Conservation (phyloP, 2,329 filamentous ascomycete species). For the Biscogniauxia sp. region DNA sequence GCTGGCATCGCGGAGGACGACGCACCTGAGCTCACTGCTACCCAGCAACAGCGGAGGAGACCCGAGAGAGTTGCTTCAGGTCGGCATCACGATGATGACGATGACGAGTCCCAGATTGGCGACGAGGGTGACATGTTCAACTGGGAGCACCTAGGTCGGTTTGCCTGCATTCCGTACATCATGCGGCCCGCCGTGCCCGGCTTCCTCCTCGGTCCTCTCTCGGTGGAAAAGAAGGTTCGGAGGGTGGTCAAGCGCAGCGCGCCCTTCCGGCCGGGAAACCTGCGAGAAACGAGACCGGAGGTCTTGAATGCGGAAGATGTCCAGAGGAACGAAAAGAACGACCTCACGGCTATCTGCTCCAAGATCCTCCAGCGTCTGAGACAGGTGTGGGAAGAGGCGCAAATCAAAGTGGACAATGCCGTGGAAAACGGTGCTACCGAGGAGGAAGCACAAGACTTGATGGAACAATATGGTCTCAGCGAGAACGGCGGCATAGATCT, state of each 20-base stretch:
- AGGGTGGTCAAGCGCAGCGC: slow-evolving; percentile 69
- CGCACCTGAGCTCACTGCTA: slow-evolving; percentile 49
- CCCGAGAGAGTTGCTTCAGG: slow-evolving; percentile 29
- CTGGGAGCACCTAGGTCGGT: slow-evolving; percentile 80
- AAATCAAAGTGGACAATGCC: slow-evolving; percentile 43
- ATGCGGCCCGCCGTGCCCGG: slow-evolving; percentile 73
- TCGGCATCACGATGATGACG: slow-evolving; percentile 46
- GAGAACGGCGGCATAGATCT: slow-evolving; percentile 71
- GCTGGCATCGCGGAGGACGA: slow-evolving; percentile 52
- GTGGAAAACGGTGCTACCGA: slow-evolving; percentile 44
- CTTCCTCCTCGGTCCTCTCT: slow-evolving; percentile 85
- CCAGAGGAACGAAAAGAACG: slow-evolving; percentile 71
- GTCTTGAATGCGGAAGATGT: slow-evolving; percentile 74
- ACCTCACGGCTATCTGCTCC: slow-evolving; percentile 75
- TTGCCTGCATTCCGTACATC: slow-evolving; percentile 71
- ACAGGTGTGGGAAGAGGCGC: slow-evolving; percentile 44
- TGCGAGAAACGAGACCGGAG: slow-evolving; percentile 72
- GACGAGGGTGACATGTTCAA: slow-evolving; percentile 76
- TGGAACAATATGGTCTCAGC: slow-evolving; percentile 65
- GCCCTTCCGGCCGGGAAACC: slow-evolving; percentile 64
- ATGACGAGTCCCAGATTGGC: slow-evolving; percentile 63
- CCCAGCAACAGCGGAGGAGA: slow-evolving; percentile 45
- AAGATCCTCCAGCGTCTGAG: slow-evolving; percentile 66
- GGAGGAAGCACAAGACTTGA: slow-evolving; percentile 48
- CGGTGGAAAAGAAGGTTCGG: slow-evolving; percentile 80